These are phyloP conservation scores for Oryza meyeriana DNA, from an alignment of 176 grass and related monocot species.

Conservation along the genomic window DNA sequence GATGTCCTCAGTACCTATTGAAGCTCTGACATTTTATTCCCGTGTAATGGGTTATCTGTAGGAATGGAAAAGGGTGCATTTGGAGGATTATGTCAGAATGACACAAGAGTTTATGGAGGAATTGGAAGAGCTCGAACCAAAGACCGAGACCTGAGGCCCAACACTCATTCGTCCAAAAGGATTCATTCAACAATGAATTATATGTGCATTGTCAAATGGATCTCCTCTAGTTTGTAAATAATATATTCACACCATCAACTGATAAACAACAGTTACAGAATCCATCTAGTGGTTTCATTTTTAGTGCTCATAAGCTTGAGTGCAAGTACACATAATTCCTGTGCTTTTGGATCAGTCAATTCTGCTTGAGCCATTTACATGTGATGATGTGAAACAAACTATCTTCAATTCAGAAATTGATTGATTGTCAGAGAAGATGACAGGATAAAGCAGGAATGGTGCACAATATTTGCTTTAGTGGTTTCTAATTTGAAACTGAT, in stretches of 20 bases:
- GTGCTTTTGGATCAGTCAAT: not conserved
- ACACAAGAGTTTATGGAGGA: slow-evolving; percentile 58
- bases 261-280: not conserved
- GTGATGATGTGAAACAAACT: slow-evolving; percentile 1
- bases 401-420: not conserved
- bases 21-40: not conserved
- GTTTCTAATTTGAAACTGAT: slow-evolving; percentile 8
- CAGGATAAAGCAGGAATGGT: not conserved
- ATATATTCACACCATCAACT: not conserved
- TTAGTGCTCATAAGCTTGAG: not conserved
- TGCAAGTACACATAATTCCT: not conserved
- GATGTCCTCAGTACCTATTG: not conserved
- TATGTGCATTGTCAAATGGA: not conserved
- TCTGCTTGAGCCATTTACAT: slow-evolving; percentile 1
- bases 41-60: not conserved
- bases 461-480: not conserved
- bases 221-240: slow-evolving; percentile 7
- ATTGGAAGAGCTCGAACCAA: slow-evolving; percentile 36
- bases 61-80: slow-evolving; percentile 72
- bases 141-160: slow-evolving; percentile 32
- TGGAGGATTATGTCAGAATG: slow-evolving; percentile 71
- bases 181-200: not conserved
- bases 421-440: not conserved
- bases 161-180: slow-evolving; percentile 39
- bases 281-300: not conserved